Evolutionary conservation across 2,329 filamentous ascomycete species (phyloP), one percentile per base, ranked within the genome.

Genomic region (Cercospora beticola): DNA sequence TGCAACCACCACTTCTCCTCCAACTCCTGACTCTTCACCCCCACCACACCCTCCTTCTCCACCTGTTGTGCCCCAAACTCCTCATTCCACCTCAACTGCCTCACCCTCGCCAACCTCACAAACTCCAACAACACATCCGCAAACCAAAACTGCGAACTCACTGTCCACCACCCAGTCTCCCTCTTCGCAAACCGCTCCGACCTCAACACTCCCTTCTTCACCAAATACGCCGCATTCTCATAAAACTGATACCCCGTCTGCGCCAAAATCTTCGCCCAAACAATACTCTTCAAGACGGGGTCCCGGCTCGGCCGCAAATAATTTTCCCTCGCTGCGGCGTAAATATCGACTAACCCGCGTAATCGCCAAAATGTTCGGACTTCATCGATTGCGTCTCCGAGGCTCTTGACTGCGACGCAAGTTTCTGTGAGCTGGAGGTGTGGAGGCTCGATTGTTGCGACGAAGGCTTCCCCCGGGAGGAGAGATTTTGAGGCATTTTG

Each of bases 181-280:
- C 85, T 86, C 33, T 66, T 74, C 43, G 57, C 60, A 60, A 73
- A 75, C 16, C 61, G 49, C 63, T 79, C 77, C 0, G 81, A 80
- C 8, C 69, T 72, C 31, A 97, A 77, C 3, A 96, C 86, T 21
- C 90, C 89, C 79, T 93, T 93, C 69, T 84, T 83, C 3, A 89
- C 85, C 43, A 98, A 85, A 82, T 91, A 97, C 16, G 91, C 91
- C 46, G 86, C 85, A 81, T 97, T 97, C 83, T 99, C 95, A 49
- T 94, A 84, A 1, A 87, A 81, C 81, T 97, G 93, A 82, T 91
- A 97, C 9, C 83, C 78, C 9, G 90, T 80, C 78, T 91, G 91
- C 10, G 88, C 84, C 10, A 85, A 71, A 21, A 97, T 87, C 79
- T 95, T 91, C 6, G 86, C 82, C 79, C 88, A 90, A 23, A 87